phyloP scores from a whole-genome alignment of 2,329 filamentous ascomycete genomes.

The Calycina marina region DNA sequence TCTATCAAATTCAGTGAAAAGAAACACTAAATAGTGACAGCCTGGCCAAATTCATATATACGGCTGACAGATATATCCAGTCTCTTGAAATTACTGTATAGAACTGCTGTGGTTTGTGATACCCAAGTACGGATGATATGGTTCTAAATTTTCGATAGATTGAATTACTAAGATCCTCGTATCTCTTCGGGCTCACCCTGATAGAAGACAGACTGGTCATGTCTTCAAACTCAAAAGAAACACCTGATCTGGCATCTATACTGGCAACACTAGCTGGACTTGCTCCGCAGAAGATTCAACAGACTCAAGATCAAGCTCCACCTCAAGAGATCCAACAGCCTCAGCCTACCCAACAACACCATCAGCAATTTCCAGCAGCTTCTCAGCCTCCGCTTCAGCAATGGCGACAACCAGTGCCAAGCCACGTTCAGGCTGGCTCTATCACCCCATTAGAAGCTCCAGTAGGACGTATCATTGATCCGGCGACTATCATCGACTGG shows the following conservation, averaged over 20 bases:
- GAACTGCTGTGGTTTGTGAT: too few relatives aligned
- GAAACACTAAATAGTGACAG: too few relatives aligned
- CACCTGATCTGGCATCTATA: constrained; percentile 22
- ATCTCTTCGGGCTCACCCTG: too few relatives aligned
- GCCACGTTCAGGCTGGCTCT: constrained; percentile 6
- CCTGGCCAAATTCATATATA: too few relatives aligned
- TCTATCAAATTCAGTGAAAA: too few relatives aligned
- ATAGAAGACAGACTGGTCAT: too few relatives aligned
- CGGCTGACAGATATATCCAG: too few relatives aligned
- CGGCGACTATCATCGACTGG: constrained; percentile 35
- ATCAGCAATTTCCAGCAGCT: constrained; percentile 10
- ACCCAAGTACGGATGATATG: too few relatives aligned
- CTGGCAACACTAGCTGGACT: constrained; percentile 19
- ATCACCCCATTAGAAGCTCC: neutral
- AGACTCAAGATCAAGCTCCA: constrained; percentile 1
- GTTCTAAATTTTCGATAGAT: too few relatives aligned
- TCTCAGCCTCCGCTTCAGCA: constrained; percentile 17
- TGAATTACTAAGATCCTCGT: too few relatives aligned
- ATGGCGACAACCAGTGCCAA: constrained; percentile 24
- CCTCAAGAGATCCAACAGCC: constrained; percentile 1
- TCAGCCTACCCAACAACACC: constrained; percentile 4
- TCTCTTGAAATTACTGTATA: too few relatives aligned
- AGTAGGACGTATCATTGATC: constrained; percentile 21
- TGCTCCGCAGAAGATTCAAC: constrained; percentile 13
- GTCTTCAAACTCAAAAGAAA: constrained; percentile 15